Percentiles rank a stretch among this genome's conserved stretches.
Evolutionary conservation across 192 early-diverging fungal genomes (phyloP).

Genomic region (Coemansia sp.): DNA sequence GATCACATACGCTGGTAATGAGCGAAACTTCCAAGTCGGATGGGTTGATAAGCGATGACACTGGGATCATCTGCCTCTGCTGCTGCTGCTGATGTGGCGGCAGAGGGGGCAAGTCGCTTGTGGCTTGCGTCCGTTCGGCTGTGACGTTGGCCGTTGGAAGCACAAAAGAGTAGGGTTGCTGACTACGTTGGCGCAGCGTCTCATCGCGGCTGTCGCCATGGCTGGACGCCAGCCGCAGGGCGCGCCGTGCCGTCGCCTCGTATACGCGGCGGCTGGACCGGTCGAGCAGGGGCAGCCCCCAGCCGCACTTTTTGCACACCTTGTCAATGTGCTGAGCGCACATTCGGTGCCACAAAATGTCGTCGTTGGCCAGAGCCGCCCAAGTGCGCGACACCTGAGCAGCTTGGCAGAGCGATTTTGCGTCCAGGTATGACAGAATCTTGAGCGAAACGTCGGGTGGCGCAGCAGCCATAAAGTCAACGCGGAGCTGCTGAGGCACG

Average conservation of each 20-base stretch:
- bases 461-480: slow-evolving; percentile 80
- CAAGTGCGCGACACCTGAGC: slow-evolving; percentile 86
- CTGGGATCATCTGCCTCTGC: slow-evolving; percentile 27
- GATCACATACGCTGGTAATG: slow-evolving; percentile 53
- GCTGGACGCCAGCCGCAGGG: slow-evolving; percentile 28
- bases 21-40: slow-evolving; percentile 32
- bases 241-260: slow-evolving; percentile 53
- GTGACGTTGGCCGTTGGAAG: slow-evolving; percentile 22
- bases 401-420: slow-evolving; percentile 85
- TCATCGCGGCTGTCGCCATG: neutral
- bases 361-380: slow-evolving; percentile 87
- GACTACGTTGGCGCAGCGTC: slow-evolving; percentile 1
- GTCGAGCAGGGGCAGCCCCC: slow-evolving; percentile 91
- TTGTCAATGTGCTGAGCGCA: slow-evolving; percentile 98
- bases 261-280: slow-evolving; percentile 56
- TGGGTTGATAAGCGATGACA: slow-evolving; percentile 51
- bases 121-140: slow-evolving; percentile 17
- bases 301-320: slow-evolving; percentile 94
- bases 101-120: slow-evolving; percentile 2
- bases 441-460: slow-evolving; percentile 83
- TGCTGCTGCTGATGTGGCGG: slow-evolving; percentile 1
- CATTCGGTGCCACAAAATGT: slow-evolving; percentile 95
- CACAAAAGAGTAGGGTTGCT: slow-evolving; percentile 25
- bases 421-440: slow-evolving; percentile 92
- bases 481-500: slow-evolving; percentile 72